Conservation (phyloP, 2,329 filamentous ascomycete species). For the Aspergillus intermedius region DNA sequence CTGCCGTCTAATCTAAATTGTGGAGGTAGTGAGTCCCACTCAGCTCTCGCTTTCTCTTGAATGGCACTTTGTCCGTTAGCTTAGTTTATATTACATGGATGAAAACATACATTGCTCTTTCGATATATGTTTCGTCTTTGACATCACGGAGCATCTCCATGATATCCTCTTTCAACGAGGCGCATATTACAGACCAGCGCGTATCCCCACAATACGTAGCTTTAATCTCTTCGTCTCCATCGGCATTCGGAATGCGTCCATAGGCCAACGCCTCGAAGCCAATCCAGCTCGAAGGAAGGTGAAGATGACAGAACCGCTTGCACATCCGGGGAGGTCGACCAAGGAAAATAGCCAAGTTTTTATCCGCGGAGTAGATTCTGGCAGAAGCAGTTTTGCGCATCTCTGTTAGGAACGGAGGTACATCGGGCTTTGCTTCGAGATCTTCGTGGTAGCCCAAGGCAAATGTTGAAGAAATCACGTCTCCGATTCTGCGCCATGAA, state of each 20-base stretch:
- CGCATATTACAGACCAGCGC: slow-evolving; percentile 22
- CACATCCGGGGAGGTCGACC: slow-evolving; percentile 42
- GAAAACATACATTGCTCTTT: slow-evolving; percentile 10
- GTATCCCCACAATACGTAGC: slow-evolving; percentile 20
- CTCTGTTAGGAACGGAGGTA: slow-evolving; percentile 33
- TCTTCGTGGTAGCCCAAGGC: slow-evolving; percentile 44
- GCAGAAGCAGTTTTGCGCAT: slow-evolving; percentile 37
- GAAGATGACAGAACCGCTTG: slow-evolving; percentile 34
- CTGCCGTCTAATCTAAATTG: slow-evolving; percentile 18
- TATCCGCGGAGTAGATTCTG: slow-evolving; percentile 41
- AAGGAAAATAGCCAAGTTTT: slow-evolving; percentile 44
- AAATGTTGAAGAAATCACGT: slow-evolving; percentile 41
- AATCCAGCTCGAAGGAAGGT: too few species aligned
- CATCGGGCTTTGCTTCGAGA: slow-evolving; percentile 20
- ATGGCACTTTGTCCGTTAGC: slow-evolving; percentile 16
- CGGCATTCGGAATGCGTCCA: slow-evolving; percentile 11
- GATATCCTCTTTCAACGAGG: slow-evolving; percentile 21
- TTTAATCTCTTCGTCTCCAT: background rate
- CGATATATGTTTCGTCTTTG: slow-evolving; percentile 12
- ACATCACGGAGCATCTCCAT: slow-evolving; percentile 21
- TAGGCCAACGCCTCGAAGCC: slow-evolving; percentile 7
- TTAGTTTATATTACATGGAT: background rate
- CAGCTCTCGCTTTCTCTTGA: slow-evolving; percentile 14
- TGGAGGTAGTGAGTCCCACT: slow-evolving; percentile 15
- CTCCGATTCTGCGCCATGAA: slow-evolving; percentile 43